These are phyloP conservation scores for Botryosphaeria agaves DNA, from an alignment of 2,329 filamentous ascomycete genomes.

Conservation along the genomic window DNA sequence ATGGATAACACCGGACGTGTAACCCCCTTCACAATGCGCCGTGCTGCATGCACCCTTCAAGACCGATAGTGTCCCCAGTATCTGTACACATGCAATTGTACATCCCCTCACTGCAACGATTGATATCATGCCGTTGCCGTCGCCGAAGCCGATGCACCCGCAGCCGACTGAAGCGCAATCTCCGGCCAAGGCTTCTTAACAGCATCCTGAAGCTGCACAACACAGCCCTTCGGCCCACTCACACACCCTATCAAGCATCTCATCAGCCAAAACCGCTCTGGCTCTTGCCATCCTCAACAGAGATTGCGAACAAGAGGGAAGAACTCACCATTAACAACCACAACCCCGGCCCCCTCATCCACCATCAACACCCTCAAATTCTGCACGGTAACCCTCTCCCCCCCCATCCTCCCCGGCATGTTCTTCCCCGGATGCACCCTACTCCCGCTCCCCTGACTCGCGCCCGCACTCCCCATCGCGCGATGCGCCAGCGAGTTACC, in stretches of 20 bases:
- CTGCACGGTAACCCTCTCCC: conserved; percentile 73
- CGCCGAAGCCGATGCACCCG: background rate
- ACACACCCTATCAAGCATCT: conserved; percentile 42
- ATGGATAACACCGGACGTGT: no score
- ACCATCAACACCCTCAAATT: conserved; percentile 81
- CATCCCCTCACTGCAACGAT: no score
- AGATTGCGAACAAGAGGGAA: background rate
- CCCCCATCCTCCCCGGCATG: conserved; percentile 95
- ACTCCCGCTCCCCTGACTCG: conserved; percentile 79
- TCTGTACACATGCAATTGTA: no score
- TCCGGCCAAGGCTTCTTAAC: conserved; percentile 68
- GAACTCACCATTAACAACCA: conserved; percentile 62
- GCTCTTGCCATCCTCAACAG: background rate
- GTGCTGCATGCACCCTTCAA: no score
- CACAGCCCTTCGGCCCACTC: conserved; percentile 70
- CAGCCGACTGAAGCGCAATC: conserved; percentile 15
- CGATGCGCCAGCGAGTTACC: conserved; percentile 92
- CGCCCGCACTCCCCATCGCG: conserved; percentile 77
- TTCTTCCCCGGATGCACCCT: conserved; percentile 91
- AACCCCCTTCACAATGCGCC: no score
- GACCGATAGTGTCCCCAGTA: no score
- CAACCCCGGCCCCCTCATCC: conserved; percentile 69
- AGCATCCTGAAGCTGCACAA: conserved; percentile 77
- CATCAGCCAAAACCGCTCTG: no score
- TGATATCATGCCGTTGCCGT: no score